These are phyloP conservation scores for Ganoderma leucocontextum DNA, from an alignment of 1,284 basidiomycete genomes.

Conservation along the genomic window DNA sequence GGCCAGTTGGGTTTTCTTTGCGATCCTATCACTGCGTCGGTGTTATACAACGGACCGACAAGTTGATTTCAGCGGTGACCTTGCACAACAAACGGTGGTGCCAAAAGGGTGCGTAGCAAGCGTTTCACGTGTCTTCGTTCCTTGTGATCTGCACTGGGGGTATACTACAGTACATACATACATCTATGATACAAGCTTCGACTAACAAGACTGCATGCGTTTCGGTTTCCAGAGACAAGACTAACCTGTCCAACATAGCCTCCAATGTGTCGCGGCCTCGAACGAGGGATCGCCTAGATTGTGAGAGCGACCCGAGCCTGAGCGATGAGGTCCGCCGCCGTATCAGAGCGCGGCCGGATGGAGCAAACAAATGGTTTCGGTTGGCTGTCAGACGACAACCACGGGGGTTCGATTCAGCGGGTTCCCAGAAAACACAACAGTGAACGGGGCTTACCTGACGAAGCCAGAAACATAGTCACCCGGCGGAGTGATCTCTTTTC, in stretches of 20 bases:
- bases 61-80: no score
- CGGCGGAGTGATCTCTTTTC: conserved; percentile 32
- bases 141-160: neutral
- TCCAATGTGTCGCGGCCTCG: neutral
- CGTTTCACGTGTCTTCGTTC: neutral
- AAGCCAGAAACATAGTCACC: conserved; percentile 36
- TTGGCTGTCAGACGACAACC: conserved; percentile 23
- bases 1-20: conserved; percentile 25
- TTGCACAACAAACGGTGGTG: no score
- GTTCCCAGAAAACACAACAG: neutral
- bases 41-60: no score
- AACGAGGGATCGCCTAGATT: conserved; percentile 3
- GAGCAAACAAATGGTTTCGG: conserved; percentile 36
- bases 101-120: no score
- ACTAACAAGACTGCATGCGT: neutral
- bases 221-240: neutral
- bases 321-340: conserved; percentile 26
- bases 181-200: conserved; percentile 1
- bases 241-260: neutral
- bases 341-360: conserved; percentile 31
- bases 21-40: neutral
- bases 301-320: conserved; percentile 26
- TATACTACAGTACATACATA: conserved; percentile 1
- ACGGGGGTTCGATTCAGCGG: neutral
- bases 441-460: conserved; percentile 30